These are phyloP conservation scores for Acanthamoeba healyi DNA, from an alignment of 208 protist genomes.

Conservation along the genomic window DNA sequence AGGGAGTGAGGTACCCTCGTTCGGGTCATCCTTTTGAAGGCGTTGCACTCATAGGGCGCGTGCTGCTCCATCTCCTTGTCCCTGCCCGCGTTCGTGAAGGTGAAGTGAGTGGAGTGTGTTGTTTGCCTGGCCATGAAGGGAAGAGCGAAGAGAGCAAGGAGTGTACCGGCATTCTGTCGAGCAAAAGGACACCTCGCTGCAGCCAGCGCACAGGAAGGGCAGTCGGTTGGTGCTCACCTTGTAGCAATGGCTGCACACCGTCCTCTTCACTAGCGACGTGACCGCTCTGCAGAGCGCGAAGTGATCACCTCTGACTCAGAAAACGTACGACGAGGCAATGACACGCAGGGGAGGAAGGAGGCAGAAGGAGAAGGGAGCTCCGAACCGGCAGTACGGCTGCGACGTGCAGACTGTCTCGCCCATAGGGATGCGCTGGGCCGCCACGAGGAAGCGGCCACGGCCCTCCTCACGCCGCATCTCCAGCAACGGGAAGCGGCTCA, in stretches of 20 bases:
- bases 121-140: neutral
- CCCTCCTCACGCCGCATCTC: slow-evolving; percentile 15
- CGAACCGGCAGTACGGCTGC: slow-evolving; percentile 46
- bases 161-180: slow-evolving; percentile 29
- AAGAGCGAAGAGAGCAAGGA: neutral
- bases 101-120: neutral
- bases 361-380: neutral
- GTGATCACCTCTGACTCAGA: no score
- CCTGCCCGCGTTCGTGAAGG: neutral
- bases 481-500: slow-evolving; percentile 9
- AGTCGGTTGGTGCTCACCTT: slow-evolving; percentile 34
- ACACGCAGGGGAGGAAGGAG: neutral
- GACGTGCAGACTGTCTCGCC: slow-evolving; percentile 54
- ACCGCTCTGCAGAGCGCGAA: neutral
- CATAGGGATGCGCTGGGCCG: neutral
- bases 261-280: slow-evolving; percentile 2
- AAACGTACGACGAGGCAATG: neutral
- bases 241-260: slow-evolving; percentile 52
- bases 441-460: slow-evolving; percentile 43
- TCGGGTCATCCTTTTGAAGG: slow-evolving; percentile 50
- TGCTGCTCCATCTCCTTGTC: slow-evolving; percentile 53
- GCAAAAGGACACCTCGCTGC: slow-evolving; percentile 37
- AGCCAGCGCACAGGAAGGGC: slow-evolving; percentile 25
- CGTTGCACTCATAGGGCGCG: slow-evolving; percentile 43
- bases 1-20: neutral